Conservation (phyloP, 208 protist species). For the Acanthamoeba lenticulata region DNA sequence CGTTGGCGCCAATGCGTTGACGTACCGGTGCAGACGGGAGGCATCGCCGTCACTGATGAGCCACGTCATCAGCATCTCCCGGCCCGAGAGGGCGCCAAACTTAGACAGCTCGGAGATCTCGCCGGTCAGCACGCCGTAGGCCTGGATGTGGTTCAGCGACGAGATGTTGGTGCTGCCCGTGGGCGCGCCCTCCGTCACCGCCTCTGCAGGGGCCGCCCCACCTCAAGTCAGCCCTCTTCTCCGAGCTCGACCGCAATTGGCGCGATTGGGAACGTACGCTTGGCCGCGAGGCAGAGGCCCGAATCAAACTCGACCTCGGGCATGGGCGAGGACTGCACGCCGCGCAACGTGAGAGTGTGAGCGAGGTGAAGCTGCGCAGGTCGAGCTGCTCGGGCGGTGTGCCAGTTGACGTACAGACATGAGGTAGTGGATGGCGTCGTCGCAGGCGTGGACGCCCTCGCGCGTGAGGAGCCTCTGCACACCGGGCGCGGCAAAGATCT, state of each 20-base stretch:
- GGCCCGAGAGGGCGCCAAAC: not conserved
- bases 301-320: not conserved
- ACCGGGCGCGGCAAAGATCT: not conserved
- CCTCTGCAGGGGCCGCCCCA: not conserved
- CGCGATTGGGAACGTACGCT: not conserved
- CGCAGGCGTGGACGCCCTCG: not conserved
- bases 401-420: not conserved
- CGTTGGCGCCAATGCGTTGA: no score
- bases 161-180: conserved; percentile 13
- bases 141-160: not conserved
- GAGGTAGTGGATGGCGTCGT: not conserved
- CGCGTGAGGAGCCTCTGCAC: not conserved
- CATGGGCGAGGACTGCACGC: not conserved
- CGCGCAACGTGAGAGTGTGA: no score
- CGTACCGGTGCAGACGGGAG: not conserved
- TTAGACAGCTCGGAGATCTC: not conserved
- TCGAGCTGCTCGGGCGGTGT: not conserved
- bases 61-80: conserved; percentile 16
- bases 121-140: not conserved
- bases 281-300: not conserved
- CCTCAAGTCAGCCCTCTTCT: not conserved
- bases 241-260: not conserved
- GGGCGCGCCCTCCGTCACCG: not conserved
- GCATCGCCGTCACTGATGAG: conserved; percentile 2
- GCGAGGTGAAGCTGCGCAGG: not conserved